Evolutionary conservation across 371 early-diverging fungal species (phyloP).

Genomic region (Amoeboradix gromovi): DNA sequence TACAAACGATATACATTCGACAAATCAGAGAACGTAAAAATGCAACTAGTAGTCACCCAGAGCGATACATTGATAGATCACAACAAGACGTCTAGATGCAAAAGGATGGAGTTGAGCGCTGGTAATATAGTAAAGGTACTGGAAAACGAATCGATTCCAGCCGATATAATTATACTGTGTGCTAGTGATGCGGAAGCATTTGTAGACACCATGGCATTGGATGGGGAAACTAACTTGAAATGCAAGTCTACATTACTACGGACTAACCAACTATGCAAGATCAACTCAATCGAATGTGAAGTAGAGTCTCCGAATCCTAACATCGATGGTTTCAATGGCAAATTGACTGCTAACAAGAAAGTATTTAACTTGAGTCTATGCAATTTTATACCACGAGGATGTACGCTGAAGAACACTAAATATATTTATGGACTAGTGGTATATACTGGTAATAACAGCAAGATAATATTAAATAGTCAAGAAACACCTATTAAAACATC

Average conservation of each 20-base stretch:
- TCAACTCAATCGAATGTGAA: constrained; percentile 99
- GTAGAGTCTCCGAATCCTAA: constrained; percentile 25
- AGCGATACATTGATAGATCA: constrained; percentile 1
- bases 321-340: constrained; percentile 73
- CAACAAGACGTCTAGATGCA: neutral
- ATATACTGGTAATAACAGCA: constrained; percentile 90
- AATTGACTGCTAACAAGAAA: constrained; percentile 13
- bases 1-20: constrained; percentile 64
- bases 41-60: constrained; percentile 4
- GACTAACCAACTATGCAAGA: constrained; percentile 96
- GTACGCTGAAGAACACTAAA: constrained; percentile 32
- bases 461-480: constrained; percentile 91
- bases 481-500: constrained; percentile 87
- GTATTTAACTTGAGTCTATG: neutral
- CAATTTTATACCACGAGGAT: constrained; percentile 1
- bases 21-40: constrained; percentile 3
- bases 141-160: constrained; percentile 56
- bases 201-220: neutral
- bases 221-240: constrained; percentile 18
- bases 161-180: constrained; percentile 8
- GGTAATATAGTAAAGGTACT: constrained; percentile 72
- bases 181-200: constrained; percentile 32
- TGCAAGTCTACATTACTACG: constrained; percentile 79
- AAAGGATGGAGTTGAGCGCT: constrained; percentile 29
- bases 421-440: constrained; percentile 59